phyloP scores from a whole-genome alignment of 192 early-diverging fungal species.

The Umbelopsis sp. region DNA sequence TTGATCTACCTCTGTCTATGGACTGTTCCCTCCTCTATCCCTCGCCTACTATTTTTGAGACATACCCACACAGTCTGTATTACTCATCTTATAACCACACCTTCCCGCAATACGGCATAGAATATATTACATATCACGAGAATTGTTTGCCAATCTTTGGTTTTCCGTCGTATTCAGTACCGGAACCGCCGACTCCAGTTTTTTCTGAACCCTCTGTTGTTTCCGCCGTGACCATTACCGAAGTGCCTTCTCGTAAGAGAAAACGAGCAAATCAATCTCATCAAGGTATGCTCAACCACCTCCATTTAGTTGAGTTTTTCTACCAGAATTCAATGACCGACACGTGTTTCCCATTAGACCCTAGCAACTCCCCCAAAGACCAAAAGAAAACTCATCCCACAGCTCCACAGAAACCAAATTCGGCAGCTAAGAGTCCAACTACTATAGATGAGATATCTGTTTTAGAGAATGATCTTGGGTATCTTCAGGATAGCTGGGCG shows the following conservation, averaged over 20 bases:
- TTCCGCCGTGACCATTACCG: constrained; percentile 3
- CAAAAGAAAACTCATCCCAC: neutral
- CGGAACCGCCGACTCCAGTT: constrained; percentile 1
- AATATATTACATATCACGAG: neutral
- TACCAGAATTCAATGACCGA: no score
- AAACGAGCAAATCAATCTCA: constrained; percentile 7
- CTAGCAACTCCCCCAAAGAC: no score
- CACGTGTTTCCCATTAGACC: no score
- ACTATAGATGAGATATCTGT: neutral
- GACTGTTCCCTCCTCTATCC: constrained; percentile 16
- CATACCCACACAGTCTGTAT: constrained; percentile 4
- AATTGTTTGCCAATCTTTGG: neutral
- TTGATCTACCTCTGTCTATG: constrained; percentile 1
- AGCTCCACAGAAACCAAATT: neutral
- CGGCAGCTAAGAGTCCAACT: neutral
- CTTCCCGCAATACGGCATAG: neutral
- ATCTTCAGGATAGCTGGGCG: constrained; percentile 31
- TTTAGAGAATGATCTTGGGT: constrained; percentile 26
- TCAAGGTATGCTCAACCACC: neutral
- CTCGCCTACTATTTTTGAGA: neutral
- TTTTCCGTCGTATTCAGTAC: neutral
- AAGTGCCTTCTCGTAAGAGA: neutral
- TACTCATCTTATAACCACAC: neutral
- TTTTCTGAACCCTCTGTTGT: constrained; percentile 7
- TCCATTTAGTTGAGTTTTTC: neutral